Evolutionary conservation across 371 early-diverging fungal species (phyloP).

Genomic region (Scutellospora calospora): DNA sequence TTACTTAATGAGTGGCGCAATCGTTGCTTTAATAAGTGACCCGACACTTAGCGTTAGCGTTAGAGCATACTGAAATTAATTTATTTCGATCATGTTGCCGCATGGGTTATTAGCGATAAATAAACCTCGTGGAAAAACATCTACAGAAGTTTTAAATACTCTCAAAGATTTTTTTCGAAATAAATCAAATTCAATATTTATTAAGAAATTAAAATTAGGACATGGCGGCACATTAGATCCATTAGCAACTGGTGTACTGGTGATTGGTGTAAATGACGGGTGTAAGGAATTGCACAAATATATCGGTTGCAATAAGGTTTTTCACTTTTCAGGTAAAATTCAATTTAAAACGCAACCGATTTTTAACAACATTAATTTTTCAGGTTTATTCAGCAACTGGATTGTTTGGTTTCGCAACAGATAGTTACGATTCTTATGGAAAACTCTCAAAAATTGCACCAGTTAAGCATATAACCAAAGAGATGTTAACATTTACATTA

Average conservation of each 20-base stretch:
- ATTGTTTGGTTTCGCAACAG: slow-evolving; percentile 59
- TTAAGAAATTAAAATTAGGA: slow-evolving; percentile 54
- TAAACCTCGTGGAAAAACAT: slow-evolving; percentile 59
- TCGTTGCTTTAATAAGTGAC: no score
- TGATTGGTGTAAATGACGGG: slow-evolving; percentile 54
- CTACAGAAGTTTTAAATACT: slow-evolving; percentile 56
- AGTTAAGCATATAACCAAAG: slow-evolving; percentile 52
- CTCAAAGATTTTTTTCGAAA: slow-evolving; percentile 51
- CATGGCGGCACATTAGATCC: slow-evolving; percentile 75
- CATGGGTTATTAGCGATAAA: slow-evolving; percentile 62
- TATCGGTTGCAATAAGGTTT: slow-evolving; percentile 47
- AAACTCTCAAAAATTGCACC: slow-evolving; percentile 44
- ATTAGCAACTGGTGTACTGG: slow-evolving; percentile 60
- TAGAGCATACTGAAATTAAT: no score
- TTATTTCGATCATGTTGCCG: slow-evolving; percentile 1
- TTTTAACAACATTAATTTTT: not conserved
- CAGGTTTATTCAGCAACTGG: slow-evolving; percentile 55
- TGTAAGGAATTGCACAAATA: slow-evolving; percentile 45
- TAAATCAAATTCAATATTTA: slow-evolving; percentile 43
- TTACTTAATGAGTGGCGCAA: no score
- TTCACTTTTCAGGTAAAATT: not conserved
- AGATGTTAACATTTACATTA: slow-evolving; percentile 47
- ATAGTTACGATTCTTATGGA: slow-evolving; percentile 61
- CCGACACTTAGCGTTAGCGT: no score
- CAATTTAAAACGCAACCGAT: not conserved